Evolutionary conservation across 2,329 filamentous ascomycete species (phyloP), one percentile per base, ranked within the genome.

Genomic region (Chaetothyriales sp.): DNA sequence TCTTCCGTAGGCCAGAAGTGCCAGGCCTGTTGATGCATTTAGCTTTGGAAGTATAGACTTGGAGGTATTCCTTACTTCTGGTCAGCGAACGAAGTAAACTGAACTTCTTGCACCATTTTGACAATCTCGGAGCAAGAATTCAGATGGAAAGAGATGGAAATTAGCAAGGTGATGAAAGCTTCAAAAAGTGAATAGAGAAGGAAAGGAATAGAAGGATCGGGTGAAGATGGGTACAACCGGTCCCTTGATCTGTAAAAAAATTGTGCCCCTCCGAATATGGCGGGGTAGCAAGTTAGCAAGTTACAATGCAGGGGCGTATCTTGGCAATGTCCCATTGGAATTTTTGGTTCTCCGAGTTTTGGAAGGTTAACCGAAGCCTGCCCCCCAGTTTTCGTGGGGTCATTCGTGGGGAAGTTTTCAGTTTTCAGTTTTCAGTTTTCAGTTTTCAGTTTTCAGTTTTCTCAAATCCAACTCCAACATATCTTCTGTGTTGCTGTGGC

Each of bases 1-100:
- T 96, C 74, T 98, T 98, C 59, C 92, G 88, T 69, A 98, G 87
- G 70, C 92, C 92, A 60, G 92, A 98, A 61, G 90, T 96, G 64
- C 51, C 55, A 46, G 54, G 57, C 58, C 53, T 55, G 48, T 47
- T 47, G 52, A 55, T 53, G 53, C 61, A 48, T 53, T 18, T 43
- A 47, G 47, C 25, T 50, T 18, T 55, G 47, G 10, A 39, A 28
- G 36, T 25, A 19, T 39, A 59, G 57, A 55, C 55, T 55, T 48
- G 47, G 42, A 32, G 43, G 32, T 6, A 50, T 36, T 28, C 88
- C 90, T 71, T 81, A 95, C 90, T 98, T 98, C 79, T 98, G 92
- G 78, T 96, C 92, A 58, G 83, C 77, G 71, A 92, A 95, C 54
- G 89, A 80, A 68, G 80, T 81, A 69, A 95, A 80, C 61, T 84